Evolutionary conservation across 2,329 filamentous ascomycete species (phyloP), one percentile per base, ranked within the genome.

Genomic region (Fusarium sp.): DNA sequence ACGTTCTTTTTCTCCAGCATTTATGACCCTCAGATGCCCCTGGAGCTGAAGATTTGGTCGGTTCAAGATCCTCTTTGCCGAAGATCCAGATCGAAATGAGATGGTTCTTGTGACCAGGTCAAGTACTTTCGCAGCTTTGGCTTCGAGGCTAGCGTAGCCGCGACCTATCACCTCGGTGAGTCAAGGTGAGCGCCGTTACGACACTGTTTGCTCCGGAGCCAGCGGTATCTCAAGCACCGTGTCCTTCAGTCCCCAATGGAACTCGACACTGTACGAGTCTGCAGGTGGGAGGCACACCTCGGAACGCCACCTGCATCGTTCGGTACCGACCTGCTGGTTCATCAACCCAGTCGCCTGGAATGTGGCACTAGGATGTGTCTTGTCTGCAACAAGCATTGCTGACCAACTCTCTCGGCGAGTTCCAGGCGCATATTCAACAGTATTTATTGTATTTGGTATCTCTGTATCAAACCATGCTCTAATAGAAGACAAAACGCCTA

Each of bases 371-470:
- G 47, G 47, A 20, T 31, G 11, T 33, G 27, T 54, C 47, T 54
- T 54, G 47, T 54, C 27, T 54, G 18, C 18, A 33, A 54, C 27
- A 54, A 54, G 47, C 47, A 20, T 54, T 31, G 47, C 11, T 31
- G 18, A 54, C 20, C 47, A 54, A n/a, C 14, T 20, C 27, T 52
- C 27, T 33, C 27, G 13, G 31, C 25, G 25, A 52, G 47, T 52
- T 54, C 47, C 47, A 52, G 29, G 10, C 4, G 9, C 27, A 14
- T 31, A 20, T 54, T 71, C 29, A 35, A 45, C 10, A 38, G 36
- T 72, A 31, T 74, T 36, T 72, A 31, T 74, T 36, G 63, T 47
- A 60, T 74, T 54, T 61, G 71, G 71, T 74, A 74, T 74, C 71
- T 74, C 36, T 50, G 18, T 47, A 56, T 29, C 58, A 66, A 40